Evolutionary conservation across 208 protist genomes (phyloP).

Genomic region (Trypanosoma rangeli): DNA sequence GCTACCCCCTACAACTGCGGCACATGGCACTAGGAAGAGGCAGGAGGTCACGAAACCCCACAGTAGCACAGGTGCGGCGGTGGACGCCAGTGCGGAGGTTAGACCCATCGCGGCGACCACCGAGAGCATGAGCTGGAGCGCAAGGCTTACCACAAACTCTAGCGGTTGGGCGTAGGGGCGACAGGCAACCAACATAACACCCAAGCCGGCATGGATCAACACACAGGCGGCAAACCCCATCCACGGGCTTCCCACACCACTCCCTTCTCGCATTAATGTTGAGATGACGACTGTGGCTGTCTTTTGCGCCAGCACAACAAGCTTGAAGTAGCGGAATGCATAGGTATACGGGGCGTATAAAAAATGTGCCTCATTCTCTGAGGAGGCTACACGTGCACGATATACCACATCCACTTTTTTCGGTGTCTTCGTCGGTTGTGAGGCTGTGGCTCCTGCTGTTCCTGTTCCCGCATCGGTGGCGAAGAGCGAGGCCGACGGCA

Average conservation of each 20-base stretch:
- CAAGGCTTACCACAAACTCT: conserved; percentile 28
- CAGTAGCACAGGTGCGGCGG: not conserved
- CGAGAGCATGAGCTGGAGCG: conserved; percentile 21
- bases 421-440: not conserved
- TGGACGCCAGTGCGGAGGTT: not conserved
- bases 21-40: conserved; percentile 19
- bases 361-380: conserved; percentile 33
- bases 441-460: not conserved
- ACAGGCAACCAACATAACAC: conserved; percentile 18
- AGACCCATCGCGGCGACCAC: conserved; percentile 24
- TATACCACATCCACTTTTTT: conserved; percentile 1
- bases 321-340: conserved; percentile 28
- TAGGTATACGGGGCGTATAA: conserved; percentile 29
- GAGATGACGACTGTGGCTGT: conserved; percentile 27
- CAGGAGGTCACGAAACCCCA: conserved; percentile 24
- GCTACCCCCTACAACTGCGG: conserved; percentile 1
- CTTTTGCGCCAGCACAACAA: conserved; percentile 32
- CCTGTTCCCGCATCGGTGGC: not conserved
- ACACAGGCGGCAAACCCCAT: conserved; percentile 22
- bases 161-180: conserved; percentile 16
- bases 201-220: conserved; percentile 8
- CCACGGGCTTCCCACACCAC: conserved; percentile 17
- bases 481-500: not conserved
- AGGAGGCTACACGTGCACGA: conserved; percentile 26
- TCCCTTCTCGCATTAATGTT: conserved; percentile 12